Base-by-base conservation (phyloP, 371 early-diverging fungal species). In the Astathelohania contejeani region DNA sequence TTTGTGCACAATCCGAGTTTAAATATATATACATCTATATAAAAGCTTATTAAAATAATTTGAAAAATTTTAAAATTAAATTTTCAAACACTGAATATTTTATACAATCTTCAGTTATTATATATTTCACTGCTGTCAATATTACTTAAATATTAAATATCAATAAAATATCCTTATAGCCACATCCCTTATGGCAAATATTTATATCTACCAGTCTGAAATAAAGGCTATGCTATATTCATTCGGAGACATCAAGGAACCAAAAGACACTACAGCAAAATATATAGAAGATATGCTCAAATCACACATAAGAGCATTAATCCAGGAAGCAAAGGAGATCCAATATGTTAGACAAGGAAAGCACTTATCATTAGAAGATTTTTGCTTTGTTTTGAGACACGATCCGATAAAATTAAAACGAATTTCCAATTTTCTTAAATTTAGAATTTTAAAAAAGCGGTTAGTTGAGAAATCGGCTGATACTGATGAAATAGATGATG, bases 181-280 rank as follows among this genome's bases (percentile, higher is more conserved):
- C n/a, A n/a, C n/a, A n/a, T n/a, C 32, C 32, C 32, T 32, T 32
- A 32, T 62, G 55, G n/a, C n/a, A n/a, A n/a, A n/a, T n/a, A n/a
- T n/a, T n/a, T n/a, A n/a, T n/a, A n/a, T n/a, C n/a, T n/a, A n/a
- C 24, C 42, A 16, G 37, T 23, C n/a, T 26, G 63, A 63, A 39
- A 63, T 63, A 19, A 45, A 63, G 27, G 28, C 63, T 2, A 63
- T 63, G 63, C 49, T 63, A 52, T 63, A 63, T 40, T 47, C 63
- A 6, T 63, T 56, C 27, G 63, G 63, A 14, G 63, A 63, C 27
- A 54, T 57, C 18, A 19, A 54, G 10, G 28, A 20, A 0, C 63
- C 63, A 4, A 32, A 50, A 7, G 51, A 50, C 38, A 53, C 35
- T 9, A 56, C 59, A 2, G 56, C 57, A 29, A 24, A 26, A 35